Base-by-base conservation (phyloP, 2,329 filamentous ascomycete species). In the Pyrenophora teres region DNA sequence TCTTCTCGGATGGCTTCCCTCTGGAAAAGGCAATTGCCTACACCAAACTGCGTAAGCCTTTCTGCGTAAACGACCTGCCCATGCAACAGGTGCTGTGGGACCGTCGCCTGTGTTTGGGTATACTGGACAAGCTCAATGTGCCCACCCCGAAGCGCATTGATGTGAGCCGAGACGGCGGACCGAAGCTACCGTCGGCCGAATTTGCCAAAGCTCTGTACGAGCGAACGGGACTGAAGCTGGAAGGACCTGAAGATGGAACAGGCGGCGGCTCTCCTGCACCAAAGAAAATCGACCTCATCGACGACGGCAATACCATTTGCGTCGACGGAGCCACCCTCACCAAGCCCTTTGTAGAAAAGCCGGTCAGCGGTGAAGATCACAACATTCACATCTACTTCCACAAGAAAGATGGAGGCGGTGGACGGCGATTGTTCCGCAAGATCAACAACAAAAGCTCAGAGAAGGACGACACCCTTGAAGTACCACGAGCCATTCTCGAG, bases 361-460 rank as follows among this genome's bases (percentile, higher is more conserved):
- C 94, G 0, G 92, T 92, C n/a, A 97, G 90, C 68, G 94, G 94
- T 30, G 94, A 99, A 75, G 93, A 99, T 68, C 94, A 99, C 77
- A 99, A 99, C 72, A 96, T 99, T 65, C 89, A 96, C 75, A 97
- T 99, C 49, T 99, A 97, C 76, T 97, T 95, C 68, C 90, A 93
- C 18, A 89, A 87, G 56, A 88, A 90, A 36, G 84, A 89, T 40
- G 92, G 92, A 3, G 92, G 93, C 40, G 94, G 94, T 52, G 95
- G 92, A 21, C 84, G 95, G 52, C 90, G 93, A 62, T 83, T 99
- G 3, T 99, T 99, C 76, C 84, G 94, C 51, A 99, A 99, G 74
- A 90, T 99, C 65, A 95, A 95, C 67, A 99, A 99, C 81, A 99
- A 99, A 77, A 97, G 93, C 74, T 97, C 93, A 1, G 95, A 99